Evolutionary conservation across 495 filamentous ascomycete species (phyloP).

Genomic region (Lasiosphaeria ovina): DNA sequence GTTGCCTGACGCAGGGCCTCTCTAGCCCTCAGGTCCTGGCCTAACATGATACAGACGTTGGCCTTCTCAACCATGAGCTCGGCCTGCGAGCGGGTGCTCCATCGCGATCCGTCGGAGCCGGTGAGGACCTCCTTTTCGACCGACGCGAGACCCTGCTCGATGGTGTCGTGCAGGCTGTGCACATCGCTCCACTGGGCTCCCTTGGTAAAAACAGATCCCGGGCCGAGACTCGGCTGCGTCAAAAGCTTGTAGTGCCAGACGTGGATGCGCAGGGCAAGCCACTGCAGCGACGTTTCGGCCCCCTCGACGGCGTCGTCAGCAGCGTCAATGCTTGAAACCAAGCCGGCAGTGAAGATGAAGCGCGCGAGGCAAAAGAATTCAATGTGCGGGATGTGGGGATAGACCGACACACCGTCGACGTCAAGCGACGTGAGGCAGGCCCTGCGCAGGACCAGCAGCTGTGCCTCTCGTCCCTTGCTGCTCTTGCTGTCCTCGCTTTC

Average conservation of each 20-base stretch:
- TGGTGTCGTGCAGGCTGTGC: constrained; percentile 45
- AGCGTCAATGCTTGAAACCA: constrained; percentile 16
- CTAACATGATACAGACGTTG: constrained; percentile 79
- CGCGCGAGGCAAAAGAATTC: constrained; percentile 80
- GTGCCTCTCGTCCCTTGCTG: not conserved
- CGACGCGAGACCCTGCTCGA: constrained; percentile 46
- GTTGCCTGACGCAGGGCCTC: constrained; percentile 67
- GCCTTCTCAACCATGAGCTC: constrained; percentile 78
- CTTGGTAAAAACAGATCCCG: constrained; percentile 43
- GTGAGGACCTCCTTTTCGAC: constrained; percentile 40
- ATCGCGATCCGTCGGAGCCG: constrained; percentile 1
- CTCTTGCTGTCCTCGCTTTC: constrained; percentile 14
- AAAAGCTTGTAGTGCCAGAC: constrained; percentile 88
- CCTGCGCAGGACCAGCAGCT: constrained; percentile 7
- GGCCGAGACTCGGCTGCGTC: constrained; percentile 64
- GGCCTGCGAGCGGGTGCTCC: constrained; percentile 47
- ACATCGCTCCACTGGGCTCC: constrained; percentile 49
- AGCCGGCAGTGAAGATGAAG: constrained; percentile 55
- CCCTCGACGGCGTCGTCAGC: constrained; percentile 6
- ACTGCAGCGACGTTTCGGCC: constrained; percentile 33
- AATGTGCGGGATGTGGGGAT: constrained; percentile 75
- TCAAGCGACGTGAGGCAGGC: constrained; percentile 61
- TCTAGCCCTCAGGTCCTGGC: constrained; percentile 72
- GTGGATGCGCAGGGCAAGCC: constrained; percentile 66
- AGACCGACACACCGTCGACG: constrained; percentile 82